These are phyloP conservation scores for Austroboletus festivus DNA, from an alignment of 768 basidiomycete species.

Conservation along the genomic window DNA sequence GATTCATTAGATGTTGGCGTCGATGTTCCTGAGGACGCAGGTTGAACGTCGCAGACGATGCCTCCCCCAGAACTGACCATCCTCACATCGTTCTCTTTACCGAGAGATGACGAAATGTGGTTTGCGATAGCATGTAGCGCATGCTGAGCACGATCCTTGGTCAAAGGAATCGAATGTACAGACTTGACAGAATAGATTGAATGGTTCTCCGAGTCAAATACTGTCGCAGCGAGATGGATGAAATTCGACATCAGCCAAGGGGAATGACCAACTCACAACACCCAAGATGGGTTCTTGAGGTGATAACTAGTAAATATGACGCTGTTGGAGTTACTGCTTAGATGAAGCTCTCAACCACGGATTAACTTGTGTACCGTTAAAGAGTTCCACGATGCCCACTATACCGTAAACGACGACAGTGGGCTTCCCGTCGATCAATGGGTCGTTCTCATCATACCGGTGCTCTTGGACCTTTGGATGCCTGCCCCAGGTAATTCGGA, in stretches of 20 bases:
- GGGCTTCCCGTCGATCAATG: constrained; percentile 50
- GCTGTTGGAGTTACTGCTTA: constrained; percentile 40
- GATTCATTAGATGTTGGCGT: constrained; percentile 49
- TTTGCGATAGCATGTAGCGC: constrained; percentile 50
- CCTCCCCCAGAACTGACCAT: constrained; percentile 37
- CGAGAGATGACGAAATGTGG: constrained; percentile 50
- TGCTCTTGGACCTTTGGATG: constrained; percentile 51
- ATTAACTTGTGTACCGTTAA: constrained; percentile 48
- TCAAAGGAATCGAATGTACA: constrained; percentile 70
- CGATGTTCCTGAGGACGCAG: constrained; percentile 48
- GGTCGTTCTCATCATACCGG: constrained; percentile 29
- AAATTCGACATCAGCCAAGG: constrained; percentile 5
- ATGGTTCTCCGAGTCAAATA: constrained; percentile 61
- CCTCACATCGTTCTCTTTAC: constrained; percentile 46
- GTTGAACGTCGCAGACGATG: background rate
- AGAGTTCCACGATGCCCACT: constrained; percentile 69
- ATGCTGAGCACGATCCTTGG: constrained; percentile 56
- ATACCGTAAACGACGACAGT: constrained; percentile 70
- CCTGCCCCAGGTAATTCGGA: constrained; percentile 64
- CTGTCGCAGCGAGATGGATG: constrained; percentile 34
- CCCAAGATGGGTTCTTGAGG: constrained; percentile 59
- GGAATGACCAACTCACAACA: constrained; percentile 45
- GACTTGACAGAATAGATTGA: constrained; percentile 66
- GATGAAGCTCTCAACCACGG: background rate
- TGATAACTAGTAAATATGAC: constrained; percentile 75